Base-by-base conservation (phyloP, 768 basidiomycete species). In the Dentipellis sp. region DNA sequence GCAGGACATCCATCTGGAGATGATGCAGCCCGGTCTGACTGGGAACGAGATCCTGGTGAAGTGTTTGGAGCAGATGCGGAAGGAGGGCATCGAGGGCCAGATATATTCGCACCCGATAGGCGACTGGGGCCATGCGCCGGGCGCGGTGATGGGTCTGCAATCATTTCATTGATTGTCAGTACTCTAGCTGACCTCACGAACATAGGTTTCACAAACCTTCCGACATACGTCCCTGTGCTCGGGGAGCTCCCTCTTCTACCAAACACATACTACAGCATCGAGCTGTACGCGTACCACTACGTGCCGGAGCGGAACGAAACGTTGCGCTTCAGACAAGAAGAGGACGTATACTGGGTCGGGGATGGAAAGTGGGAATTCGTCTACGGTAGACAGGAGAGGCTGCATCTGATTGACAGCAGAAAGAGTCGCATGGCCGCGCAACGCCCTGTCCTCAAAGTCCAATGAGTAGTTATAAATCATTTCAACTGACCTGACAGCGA, bases 51-150 rank as follows among this genome's bases (percentile, higher is more conserved):
- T 81, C 8, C 68, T 81, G 23, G 61, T 53, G 35, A 67, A 63
- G 51, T 74, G 71, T 47, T 65, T 75, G 38, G 67, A 63, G n/a
- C 71, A 74, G 58, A 80, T 80, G 77, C 66, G 69, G 54, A 46
- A 55, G 10, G 75, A 77, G 61, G 72, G 68, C 3, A 73, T 81
- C 49, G 62, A 74, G 36, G 80, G 80, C 0, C 72, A 75, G 60
- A 72, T 80, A 34, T 81, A 75, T 59, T 76, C 67, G 35, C 78
- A 81, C 66, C 78, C 80, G 7, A 80, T 81, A 42, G 77, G 80
- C 22, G 78, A 79, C 60, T 80, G 75, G 72, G 80, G 79, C 14
- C 79, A 81, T 64, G 73, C 74, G 40, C 74, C 78, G 12, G 79
- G 78, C 2, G 72, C 75, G 48, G 72, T 78, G 12, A 75, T 79